Percentiles rank a stretch among this genome's conserved stretches.
These are phyloP conservation scores for Phytophthora kernoviae DNA, from an alignment of 352 stramenopile species.

Conservation along the genomic window DNA sequence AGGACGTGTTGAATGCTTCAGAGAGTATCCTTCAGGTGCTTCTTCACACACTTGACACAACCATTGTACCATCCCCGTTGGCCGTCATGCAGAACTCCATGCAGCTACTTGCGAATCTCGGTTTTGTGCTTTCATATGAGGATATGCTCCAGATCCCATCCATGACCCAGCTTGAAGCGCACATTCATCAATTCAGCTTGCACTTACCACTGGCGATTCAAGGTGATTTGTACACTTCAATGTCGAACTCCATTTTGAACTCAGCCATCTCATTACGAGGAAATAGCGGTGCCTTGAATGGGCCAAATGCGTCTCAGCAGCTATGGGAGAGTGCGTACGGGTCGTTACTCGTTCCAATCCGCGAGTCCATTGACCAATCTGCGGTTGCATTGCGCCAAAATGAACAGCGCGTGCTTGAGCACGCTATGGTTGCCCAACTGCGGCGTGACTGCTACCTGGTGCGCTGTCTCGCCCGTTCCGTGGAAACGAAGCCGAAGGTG, in stretches of 20 bases:
- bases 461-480: slow-evolving; percentile 63
- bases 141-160: slow-evolving; percentile 68
- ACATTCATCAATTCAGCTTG: slow-evolving; percentile 78
- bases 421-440: slow-evolving; percentile 67
- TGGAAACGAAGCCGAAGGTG: slow-evolving; percentile 79
- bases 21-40: slow-evolving; percentile 61
- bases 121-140: slow-evolving; percentile 70
- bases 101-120: slow-evolving; percentile 68
- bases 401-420: slow-evolving; percentile 67
- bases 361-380: slow-evolving; percentile 71
- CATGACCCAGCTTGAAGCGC: slow-evolving; percentile 69
- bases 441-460: slow-evolving; percentile 75
- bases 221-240: slow-evolving; percentile 76
- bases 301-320: slow-evolving; percentile 30
- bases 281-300: slow-evolving; percentile 20
- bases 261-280: slow-evolving; percentile 69
- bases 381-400: slow-evolving; percentile 76
- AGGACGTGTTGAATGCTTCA: slow-evolving; percentile 57
- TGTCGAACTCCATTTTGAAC: slow-evolving; percentile 83
- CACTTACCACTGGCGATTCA: slow-evolving; percentile 75
- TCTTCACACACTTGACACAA: slow-evolving; percentile 64
- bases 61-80: slow-evolving; percentile 63
- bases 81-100: slow-evolving; percentile 72
- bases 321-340: slow-evolving; percentile 64
- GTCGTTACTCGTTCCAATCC: slow-evolving; percentile 66